Evolutionary conservation across 2,329 filamentous ascomycete genomes (phyloP).

Genomic region (Exophiala oligosperma): DNA sequence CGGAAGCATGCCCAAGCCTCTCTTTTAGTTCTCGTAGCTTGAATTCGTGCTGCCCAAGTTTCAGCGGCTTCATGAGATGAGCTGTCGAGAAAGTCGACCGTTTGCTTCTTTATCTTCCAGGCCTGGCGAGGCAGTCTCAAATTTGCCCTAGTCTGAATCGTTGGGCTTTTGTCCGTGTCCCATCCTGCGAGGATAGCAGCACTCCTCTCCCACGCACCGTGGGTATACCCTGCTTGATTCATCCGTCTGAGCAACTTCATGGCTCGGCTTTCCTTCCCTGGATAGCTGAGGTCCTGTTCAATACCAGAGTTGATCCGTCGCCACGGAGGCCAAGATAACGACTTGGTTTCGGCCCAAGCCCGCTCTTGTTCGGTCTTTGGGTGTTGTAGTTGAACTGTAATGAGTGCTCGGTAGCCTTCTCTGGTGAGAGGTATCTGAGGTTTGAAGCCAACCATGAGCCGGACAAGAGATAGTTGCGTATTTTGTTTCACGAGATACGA

Average conservation of each 20-base stretch:
- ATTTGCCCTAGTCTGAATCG: conserved; percentile 59
- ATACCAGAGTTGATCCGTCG: conserved; percentile 62
- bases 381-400: conserved; percentile 58
- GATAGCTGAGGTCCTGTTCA: conserved; percentile 57
- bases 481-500: conserved; percentile 52
- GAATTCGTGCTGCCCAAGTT: conserved; percentile 59
- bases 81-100: conserved; percentile 4
- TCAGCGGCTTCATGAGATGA: conserved; percentile 29
- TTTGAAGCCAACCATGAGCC: conserved; percentile 55
- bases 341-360: conserved; percentile 60
- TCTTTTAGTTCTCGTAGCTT: conserved; percentile 59
- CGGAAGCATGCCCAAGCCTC: conserved; percentile 68
- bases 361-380: conserved; percentile 57
- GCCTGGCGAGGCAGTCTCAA: conserved; percentile 30
- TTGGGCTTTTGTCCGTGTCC: conserved; percentile 64
- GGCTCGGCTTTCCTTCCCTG: conserved; percentile 59
- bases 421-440: conserved; percentile 58
- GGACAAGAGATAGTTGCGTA: conserved; percentile 58
- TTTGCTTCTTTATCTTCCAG: conserved; percentile 23
- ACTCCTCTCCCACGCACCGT: conserved; percentile 53
- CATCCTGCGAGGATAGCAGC: conserved; percentile 59
- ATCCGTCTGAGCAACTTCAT: conserved; percentile 56
- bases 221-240: conserved; percentile 59
- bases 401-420: conserved; percentile 58
- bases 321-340: conserved; percentile 65